Base-by-base conservation (phyloP, 257 asterid species). In the Solanum tarapatanum region DNA sequence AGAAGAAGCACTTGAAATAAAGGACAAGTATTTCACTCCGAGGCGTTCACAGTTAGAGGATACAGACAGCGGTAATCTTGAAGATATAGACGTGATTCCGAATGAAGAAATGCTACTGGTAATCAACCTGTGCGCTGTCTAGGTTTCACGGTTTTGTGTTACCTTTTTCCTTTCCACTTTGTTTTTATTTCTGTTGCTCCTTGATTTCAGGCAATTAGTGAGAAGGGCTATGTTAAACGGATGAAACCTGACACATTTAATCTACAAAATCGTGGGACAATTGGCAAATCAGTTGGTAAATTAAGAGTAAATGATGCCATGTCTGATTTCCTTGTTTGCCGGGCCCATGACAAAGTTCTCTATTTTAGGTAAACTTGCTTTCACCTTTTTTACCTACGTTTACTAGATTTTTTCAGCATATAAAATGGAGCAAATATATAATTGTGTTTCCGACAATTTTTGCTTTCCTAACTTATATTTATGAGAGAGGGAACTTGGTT, bases 201-300 rank as follows among this genome's bases (percentile, higher is more conserved):
- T 84, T 35, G 3, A 86, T 90, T 89, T 83, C 94, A 97, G 99
- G 99, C 99, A 85, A 88, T 97, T 82, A 97, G 99, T 89, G 99
- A 95, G 90, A 97, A 97, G 91, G 99, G 99, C 62, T 97, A 97
- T 89, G 95, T 96, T 26, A 97, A 97, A 89, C 93, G 99, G 90
- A 96, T 97, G 99, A 95, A 89, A 90, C 98, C 99, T 70, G 97
- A 96, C 90, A 95, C 99, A 13, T 97, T 97, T 93, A 96, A 91
- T 91, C 94, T 95, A 87, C 99, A 96, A 90, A 91, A 90, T 83
- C 98, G 99, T 7, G 99, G 99, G 86, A 95, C 98, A 77, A 95
- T 97, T 87, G 99, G 99, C 48, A 97, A 95, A 93, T 97, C 99
- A 72, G 99, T 97, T 23, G 99, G 99, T 87, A 97, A 97, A 89